Evolutionary conservation across 2,329 filamentous ascomycete genomes (phyloP), one percentile per base, ranked within the genome.

Genomic region (Penicillium vulpinum): DNA sequence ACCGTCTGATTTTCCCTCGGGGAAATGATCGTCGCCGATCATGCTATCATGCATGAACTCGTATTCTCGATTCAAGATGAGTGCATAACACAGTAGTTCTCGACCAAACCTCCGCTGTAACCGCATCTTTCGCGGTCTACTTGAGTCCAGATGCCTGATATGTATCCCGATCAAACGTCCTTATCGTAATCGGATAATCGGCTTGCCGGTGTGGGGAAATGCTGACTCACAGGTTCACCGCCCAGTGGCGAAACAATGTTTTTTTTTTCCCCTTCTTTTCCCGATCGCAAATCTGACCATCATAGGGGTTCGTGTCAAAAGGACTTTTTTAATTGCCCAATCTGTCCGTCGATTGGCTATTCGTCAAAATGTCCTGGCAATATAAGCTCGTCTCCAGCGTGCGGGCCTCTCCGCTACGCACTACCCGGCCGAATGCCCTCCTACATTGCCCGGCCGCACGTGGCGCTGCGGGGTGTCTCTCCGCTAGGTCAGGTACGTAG

Each of bases 351-450:
- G 36, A 50, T 54, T 54, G 45, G 43, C 38, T 21, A 54, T 35
- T 22, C 5, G 38, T 15, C 21, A 36, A 29, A 47, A 72, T 72
- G 70, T 63, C 67, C 64, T 68, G 66, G 68, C 69, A 69, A 65
- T 59, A 64, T 61, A 69, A 64, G 58, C 63, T 73, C 46, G 64
- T 66, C 50, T 63, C 66, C 49, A 66, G 57, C 44, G 51, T 67
- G 63, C 70, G 70, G 69, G 65, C 68, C 53, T 60, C 68, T 64
- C 67, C 70, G 70, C 59, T 68, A 39, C 62, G 62, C 58, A 38
- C 51, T 29, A 41, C 64, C 68, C 70, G 69, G 68, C 61, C 67
- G 62, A 70, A 64, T 65, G 61, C 60, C 29, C 61, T 60, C 62
- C 63, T 62, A 66, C 60, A 61, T 59, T 63, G 58, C 61, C 64